Conservation (phyloP, 1,139 yeast genomes). For the Candida sp. region DNA sequence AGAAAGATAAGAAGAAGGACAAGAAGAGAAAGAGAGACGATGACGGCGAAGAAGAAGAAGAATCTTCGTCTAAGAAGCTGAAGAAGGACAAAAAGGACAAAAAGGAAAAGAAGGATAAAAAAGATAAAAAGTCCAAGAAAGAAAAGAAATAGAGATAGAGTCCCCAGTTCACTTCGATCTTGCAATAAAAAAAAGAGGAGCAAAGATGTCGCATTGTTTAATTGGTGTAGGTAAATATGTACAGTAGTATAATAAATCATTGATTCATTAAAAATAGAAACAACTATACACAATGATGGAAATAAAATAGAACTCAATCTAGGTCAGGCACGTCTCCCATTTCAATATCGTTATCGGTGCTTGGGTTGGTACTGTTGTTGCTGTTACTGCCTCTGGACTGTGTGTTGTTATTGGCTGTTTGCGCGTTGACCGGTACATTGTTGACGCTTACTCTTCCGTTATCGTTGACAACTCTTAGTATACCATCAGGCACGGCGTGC, state of each 20-base stretch:
- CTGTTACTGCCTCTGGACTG: background rate
- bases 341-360: conserved; percentile 9
- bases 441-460: conserved; percentile 11
- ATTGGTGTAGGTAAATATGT: conserved; percentile 1
- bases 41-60: conserved; percentile 27
- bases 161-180: conserved; percentile 11
- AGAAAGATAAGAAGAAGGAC: conserved; percentile 47
- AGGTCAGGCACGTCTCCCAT: conserved; percentile 15
- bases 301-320: conserved; percentile 3
- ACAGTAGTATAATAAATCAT: background rate
- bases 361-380: background rate
- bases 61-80: conserved; percentile 41
- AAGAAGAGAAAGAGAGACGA: conserved; percentile 49
- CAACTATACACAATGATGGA: background rate
- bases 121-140: conserved; percentile 40
- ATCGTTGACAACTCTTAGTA: conserved; percentile 6
- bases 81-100: conserved; percentile 50
- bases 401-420: background rate
- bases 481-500: background rate
- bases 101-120: conserved; percentile 45
- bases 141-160: conserved; percentile 39
- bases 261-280: background rate
- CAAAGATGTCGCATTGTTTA: conserved; percentile 1
- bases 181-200: background rate
- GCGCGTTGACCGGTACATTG: background rate